Base-by-base conservation (phyloP, 73 alveolate genomes). In the Uronychia setigera region DNA sequence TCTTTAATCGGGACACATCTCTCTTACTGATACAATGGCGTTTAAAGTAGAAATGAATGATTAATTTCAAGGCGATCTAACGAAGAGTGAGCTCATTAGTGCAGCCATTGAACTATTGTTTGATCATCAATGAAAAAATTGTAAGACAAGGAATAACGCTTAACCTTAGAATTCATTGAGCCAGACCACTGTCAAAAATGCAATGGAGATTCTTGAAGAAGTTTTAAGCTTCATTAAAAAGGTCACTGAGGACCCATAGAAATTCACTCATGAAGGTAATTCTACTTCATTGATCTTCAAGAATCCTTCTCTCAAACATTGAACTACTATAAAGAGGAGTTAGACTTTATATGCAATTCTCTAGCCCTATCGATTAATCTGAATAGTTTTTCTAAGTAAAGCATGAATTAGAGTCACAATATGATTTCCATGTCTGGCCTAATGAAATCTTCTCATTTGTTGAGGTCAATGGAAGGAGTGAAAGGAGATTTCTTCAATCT, bases 61-160 rank as follows among this genome's bases (percentile, higher is more conserved):
- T 46, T 5, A 74, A 83, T 32, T 33, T 74, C 33, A 74, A 83
- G 81, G 29, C 91, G 28, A 32, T 83, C 26, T 76, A 83, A 33
- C 77, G 91, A 11, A 32, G 91, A 32, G 32, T 83, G 33, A 83
- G 27, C 26, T 83, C 84, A 78, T 33, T 83, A 33, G 31, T 77
- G 19, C 80, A 83, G 91, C 91, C 91, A 1, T 30, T 83, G n/a
- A 83, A 83, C 74, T 79, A 83, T 60, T 76, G 91, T 31, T 31
- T 83, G 26, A 83, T 83, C 58, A 32, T 76, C 33, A 1, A 32
- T 74, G 19, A 60, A 0, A 1, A 32, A 1, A n/a, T 74, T 32
- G 67, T 46, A 46, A 19, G n/a, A n/a, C n/a, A n/a, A n/a, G 67
- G 5, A 19, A 5, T 46, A 5, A 19, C 19, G 5, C 67, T 19